Evolutionary conservation across 768 basidiomycete species (phyloP), one percentile per base, ranked within the genome.

Genomic region (Trichaptum fuscoviolaceum): DNA sequence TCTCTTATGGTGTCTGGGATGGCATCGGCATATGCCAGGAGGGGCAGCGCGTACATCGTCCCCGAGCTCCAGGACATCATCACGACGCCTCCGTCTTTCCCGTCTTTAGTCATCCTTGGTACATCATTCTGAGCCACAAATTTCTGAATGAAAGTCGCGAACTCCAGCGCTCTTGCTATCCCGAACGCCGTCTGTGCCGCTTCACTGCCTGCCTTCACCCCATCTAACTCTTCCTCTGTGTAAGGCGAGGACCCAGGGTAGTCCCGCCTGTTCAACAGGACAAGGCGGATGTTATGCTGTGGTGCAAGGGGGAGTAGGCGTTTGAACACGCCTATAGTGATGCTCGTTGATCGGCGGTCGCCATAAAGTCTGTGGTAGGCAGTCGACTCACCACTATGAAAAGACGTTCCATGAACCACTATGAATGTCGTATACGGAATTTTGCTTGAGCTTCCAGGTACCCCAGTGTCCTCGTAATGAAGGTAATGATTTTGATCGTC

Each of bases 221-320:
- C 42, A 52, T 52, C 42, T 52, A 68, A 6, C 69, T 85, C 26
- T 8, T 65, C 60, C 72, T 72, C 52, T 62, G 69, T 25, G 70
- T 73, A 42, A 61, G 73, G 52, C 68, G 77, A 27, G 70, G 77
- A 58, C 17, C 75, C 71, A 24, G 70, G 71, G 42, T 74, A 77
- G 67, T 74, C 75, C 18, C 75, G 74, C 57, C 70, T 63, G 63
- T 72, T 75, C 1, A 74, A 35, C 12, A 68, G 59, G 23, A 77
- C 69, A 63, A 75, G 58, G 15, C 76, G 72, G 1, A 74, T 60
- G 27, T 72, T 70, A 61, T 67, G 35, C 12, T 60, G 8, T 1
- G 66, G 57, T 0, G 74, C 71, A 27, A 71, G 57, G 2, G 70
- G 70, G 42, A 73, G n/a, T 20, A 52, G 20, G 20, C 42, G 42